Conservation (phyloP, 179 eudicot genomes). For the Heliamphora ciliata region DNA sequence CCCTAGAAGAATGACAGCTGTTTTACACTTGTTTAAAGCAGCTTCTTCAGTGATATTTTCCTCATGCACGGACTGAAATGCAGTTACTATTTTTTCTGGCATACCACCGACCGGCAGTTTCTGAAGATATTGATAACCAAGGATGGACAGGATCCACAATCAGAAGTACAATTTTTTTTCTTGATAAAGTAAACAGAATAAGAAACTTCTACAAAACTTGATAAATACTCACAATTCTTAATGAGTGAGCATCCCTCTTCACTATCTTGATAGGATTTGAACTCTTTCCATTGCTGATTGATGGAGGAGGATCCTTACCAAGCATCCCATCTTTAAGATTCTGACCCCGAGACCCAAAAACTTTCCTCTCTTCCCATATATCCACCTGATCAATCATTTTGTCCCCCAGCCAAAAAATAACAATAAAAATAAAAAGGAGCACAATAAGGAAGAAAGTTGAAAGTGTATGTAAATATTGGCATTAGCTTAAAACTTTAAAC, state of each 20-base stretch:
- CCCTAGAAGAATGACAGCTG: slow-evolving; percentile 37
- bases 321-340: slow-evolving; percentile 72
- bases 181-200: background rate
- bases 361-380: slow-evolving; percentile 92
- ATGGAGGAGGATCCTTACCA: slow-evolving; percentile 47
- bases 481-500: background rate
- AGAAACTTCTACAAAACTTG: slow-evolving; percentile 15
- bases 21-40: slow-evolving; percentile 50
- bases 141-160: slow-evolving; percentile 1
- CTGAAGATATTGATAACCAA: slow-evolving; percentile 35
- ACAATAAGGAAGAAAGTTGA: background rate
- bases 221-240: slow-evolving; percentile 62
- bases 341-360: slow-evolving; percentile 86
- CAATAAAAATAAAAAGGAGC: background rate
- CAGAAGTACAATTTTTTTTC: no score
- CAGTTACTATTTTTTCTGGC: slow-evolving; percentile 74
- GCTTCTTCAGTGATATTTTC: slow-evolving; percentile 53
- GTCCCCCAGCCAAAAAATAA: slow-evolving; percentile 11
- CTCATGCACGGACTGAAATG: slow-evolving; percentile 66
- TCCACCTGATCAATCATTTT: slow-evolving; percentile 43
- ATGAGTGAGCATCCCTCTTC: slow-evolving; percentile 77
- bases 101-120: slow-evolving; percentile 76
- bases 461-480: background rate
- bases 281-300: slow-evolving; percentile 50
- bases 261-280: slow-evolving; percentile 71